Percentiles rank a stretch among this genome's conserved stretches.
Conservation (phyloP, 768 basidiomycete species). For the Leucosporidium scottii region DNA sequence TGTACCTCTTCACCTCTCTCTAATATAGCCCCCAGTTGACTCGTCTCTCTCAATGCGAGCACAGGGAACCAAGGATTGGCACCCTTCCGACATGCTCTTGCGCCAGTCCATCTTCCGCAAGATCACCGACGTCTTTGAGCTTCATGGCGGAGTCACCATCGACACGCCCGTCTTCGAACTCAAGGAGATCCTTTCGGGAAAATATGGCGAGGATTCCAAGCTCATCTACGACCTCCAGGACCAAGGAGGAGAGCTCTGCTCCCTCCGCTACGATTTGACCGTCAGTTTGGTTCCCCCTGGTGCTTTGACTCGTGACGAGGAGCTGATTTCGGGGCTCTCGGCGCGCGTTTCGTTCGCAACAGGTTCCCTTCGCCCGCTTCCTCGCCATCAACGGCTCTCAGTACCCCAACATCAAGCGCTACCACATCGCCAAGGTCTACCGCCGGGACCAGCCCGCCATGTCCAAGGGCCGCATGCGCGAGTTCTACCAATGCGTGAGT, state of each 20-base stretch:
- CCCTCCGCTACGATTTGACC: constrained; percentile 90
- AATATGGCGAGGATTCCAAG: constrained; percentile 96
- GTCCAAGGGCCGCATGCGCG: constrained; percentile 96
- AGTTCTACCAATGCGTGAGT: constrained; percentile 91
- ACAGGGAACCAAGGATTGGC: constrained; percentile 91
- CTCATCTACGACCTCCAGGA: constrained; percentile 96
- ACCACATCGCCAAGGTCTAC: constrained; percentile 99
- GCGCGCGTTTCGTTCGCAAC: background rate
- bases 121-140: constrained; percentile 78
- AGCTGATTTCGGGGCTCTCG: background rate
- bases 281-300: constrained; percentile 42
- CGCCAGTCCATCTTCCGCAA: constrained; percentile 81
- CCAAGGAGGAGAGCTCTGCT: constrained; percentile 93
- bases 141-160: constrained; percentile 81
- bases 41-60: constrained; percentile 11
- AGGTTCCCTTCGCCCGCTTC: constrained; percentile 85
- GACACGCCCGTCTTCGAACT: constrained; percentile 98
- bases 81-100: constrained; percentile 83
- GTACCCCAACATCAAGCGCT: constrained; percentile 65
- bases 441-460: constrained; percentile 92
- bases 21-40: constrained; percentile 14
- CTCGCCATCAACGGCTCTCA: constrained; percentile 87
- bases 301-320: background rate
- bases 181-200: constrained; percentile 89
- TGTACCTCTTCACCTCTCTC: constrained; percentile 29